phyloP scores from a whole-genome alignment of 306 rosid species.

The Cicer yamashitae region DNA sequence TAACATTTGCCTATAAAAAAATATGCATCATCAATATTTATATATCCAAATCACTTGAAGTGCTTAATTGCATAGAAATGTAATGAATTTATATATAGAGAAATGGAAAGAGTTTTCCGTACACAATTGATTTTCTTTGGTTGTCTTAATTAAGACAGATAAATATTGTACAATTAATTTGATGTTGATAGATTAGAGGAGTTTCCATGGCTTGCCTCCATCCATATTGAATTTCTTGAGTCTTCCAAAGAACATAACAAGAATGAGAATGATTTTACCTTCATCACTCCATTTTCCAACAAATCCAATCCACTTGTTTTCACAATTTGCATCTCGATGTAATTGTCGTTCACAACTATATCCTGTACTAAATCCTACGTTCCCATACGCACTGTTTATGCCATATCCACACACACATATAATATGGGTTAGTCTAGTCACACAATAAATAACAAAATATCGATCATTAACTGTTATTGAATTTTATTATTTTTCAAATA shows the following conservation, averaged over 20 bases:
- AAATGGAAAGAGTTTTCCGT: no score
- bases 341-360: slow-evolving; percentile 48
- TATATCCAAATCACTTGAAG: no score
- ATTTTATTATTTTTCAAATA: no score
- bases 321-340: slow-evolving; percentile 29
- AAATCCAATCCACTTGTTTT: slow-evolving; percentile 48
- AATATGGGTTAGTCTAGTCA: neutral
- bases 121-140: no score
- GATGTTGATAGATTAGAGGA: slow-evolving; percentile 32
- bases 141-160: no score
- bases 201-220: slow-evolving; percentile 54
- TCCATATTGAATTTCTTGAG: slow-evolving; percentile 56
- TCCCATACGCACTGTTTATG: slow-evolving; percentile 50
- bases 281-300: slow-evolving; percentile 46
- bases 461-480: no score
- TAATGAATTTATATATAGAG: no score
- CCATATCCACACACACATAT: neutral
- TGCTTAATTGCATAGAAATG: no score
- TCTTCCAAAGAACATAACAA: slow-evolving; percentile 54
- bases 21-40: neutral
- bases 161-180: neutral
- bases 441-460: no score
- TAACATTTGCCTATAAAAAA: neutral
- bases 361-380: slow-evolving; percentile 50
- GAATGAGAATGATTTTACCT: slow-evolving; percentile 45